These are phyloP conservation scores for Cercis canadensis DNA, from an alignment of 306 rosid species.

Conservation along the genomic window DNA sequence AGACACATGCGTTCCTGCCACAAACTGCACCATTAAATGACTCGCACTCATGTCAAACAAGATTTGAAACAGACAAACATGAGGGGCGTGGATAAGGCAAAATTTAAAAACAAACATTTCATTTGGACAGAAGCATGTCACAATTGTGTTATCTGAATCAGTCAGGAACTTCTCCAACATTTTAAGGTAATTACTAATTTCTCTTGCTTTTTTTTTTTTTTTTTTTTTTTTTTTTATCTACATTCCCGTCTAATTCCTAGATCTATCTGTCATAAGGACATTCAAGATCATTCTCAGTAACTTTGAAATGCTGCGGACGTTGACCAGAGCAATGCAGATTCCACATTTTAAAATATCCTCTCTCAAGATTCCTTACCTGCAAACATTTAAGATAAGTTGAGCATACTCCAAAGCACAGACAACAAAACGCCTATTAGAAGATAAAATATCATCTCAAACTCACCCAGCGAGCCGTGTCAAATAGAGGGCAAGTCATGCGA, in stretches of 20 bases:
- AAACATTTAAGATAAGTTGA: slow-evolving; percentile 10
- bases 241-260: slow-evolving; percentile 58
- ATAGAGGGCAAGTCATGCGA: slow-evolving; percentile 90
- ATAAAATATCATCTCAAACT: slow-evolving; percentile 10
- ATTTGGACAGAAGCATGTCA: background rate
- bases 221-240: too few species aligned
- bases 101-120: background rate
- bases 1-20: too few species aligned
- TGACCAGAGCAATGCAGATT: slow-evolving; percentile 63
- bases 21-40: too few species aligned
- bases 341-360: slow-evolving; percentile 63
- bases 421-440: background rate
- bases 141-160: background rate
- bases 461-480: slow-evolving; percentile 96
- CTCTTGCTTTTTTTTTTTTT: slow-evolving; percentile 36
- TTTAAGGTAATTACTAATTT: slow-evolving; percentile 26
- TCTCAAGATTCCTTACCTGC: slow-evolving; percentile 66
- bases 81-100: background rate
- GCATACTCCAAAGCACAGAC: background rate
- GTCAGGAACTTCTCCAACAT: slow-evolving; percentile 13
- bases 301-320: slow-evolving; percentile 62
- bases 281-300: slow-evolving; percentile 56
- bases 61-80: background rate
- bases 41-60: too few species aligned
- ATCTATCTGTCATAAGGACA: slow-evolving; percentile 59